These are phyloP conservation scores for Diaporthe caulivora DNA, from an alignment of 2,329 filamentous ascomycete genomes.

Conservation along the genomic window DNA sequence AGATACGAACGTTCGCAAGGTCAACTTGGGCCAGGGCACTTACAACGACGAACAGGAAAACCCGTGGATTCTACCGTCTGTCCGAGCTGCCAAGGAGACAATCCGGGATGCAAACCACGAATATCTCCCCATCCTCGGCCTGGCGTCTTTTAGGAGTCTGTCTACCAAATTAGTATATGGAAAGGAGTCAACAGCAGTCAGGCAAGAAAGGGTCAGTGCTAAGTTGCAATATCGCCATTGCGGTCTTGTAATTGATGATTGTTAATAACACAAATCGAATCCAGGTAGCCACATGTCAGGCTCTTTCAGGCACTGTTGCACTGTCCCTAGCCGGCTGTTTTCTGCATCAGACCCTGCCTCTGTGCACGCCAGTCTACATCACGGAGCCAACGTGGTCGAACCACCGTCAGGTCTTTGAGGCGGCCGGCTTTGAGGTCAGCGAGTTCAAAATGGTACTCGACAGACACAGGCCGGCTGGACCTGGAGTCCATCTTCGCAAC, in stretches of 20 bases:
- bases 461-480: constrained; percentile 49
- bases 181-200: constrained; percentile 41
- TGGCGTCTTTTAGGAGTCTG: constrained; percentile 48
- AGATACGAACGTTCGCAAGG: constrained; percentile 48
- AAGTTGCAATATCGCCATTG: neutral
- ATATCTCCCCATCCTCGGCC: constrained; percentile 53
- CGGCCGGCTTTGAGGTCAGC: constrained; percentile 49
- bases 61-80: constrained; percentile 54
- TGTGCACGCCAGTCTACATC: constrained; percentile 50
- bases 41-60: constrained; percentile 54
- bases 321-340: constrained; percentile 50
- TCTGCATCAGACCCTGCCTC: constrained; percentile 44
- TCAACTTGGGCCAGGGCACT: constrained; percentile 54
- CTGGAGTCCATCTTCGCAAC: constrained; percentile 46
- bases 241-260: no score
- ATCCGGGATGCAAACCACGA: constrained; percentile 48
- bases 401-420: constrained; percentile 51
- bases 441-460: constrained; percentile 53
- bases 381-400: constrained; percentile 57
- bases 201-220: constrained; percentile 47
- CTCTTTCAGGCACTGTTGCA: constrained; percentile 56
- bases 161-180: constrained; percentile 49
- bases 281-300: constrained; percentile 44
- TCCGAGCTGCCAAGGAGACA: constrained; percentile 45
- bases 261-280: neutral